Evolutionary conservation across 768 basidiomycete genomes (phyloP).

Genomic region (Lyophyllum shimeji): DNA sequence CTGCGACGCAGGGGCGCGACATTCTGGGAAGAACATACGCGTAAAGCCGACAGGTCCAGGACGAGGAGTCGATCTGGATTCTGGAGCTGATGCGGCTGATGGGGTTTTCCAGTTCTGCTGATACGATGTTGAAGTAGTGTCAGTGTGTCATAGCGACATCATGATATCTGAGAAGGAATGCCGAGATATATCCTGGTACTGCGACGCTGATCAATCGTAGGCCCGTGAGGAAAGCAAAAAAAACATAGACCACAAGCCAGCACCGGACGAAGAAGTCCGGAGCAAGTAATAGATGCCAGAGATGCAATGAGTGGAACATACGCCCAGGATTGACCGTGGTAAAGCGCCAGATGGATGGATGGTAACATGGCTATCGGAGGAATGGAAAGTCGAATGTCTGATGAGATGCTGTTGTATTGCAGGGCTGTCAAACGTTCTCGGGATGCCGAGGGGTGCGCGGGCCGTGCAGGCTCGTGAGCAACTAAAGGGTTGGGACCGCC

Average conservation of each 20-base stretch:
- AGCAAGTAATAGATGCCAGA: neutral
- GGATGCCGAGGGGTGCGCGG: slow-evolving; percentile 1
- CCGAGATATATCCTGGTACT: neutral
- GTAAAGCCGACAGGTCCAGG: neutral
- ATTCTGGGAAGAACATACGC: neutral
- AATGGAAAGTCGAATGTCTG: neutral
- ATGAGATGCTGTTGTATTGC: neutral
- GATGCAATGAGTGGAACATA: neutral
- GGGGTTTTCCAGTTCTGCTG: neutral
- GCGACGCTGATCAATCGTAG: neutral
- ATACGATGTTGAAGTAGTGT: neutral
- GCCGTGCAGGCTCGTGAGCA: neutral
- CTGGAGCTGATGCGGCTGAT: neutral
- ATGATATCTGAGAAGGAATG: neutral
- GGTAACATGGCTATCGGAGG: neutral
- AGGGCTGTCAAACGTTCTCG: neutral
- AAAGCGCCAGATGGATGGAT: neutral
- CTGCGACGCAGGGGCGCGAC: slow-evolving; percentile 2
- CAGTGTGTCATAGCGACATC: neutral
- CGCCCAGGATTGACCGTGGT: neutral
- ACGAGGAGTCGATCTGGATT: slow-evolving; percentile 1
- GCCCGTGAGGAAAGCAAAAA: too few relatives aligned
- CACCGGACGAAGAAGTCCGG: neutral
- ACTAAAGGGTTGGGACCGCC: neutral
- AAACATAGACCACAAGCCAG: neutral